A percentile compares a stretch with the other conserved stretches of the same genome.
These are phyloP conservation scores for Puccinia triticina DNA, from an alignment of 1,284 basidiomycete genomes.

Conservation along the genomic window DNA sequence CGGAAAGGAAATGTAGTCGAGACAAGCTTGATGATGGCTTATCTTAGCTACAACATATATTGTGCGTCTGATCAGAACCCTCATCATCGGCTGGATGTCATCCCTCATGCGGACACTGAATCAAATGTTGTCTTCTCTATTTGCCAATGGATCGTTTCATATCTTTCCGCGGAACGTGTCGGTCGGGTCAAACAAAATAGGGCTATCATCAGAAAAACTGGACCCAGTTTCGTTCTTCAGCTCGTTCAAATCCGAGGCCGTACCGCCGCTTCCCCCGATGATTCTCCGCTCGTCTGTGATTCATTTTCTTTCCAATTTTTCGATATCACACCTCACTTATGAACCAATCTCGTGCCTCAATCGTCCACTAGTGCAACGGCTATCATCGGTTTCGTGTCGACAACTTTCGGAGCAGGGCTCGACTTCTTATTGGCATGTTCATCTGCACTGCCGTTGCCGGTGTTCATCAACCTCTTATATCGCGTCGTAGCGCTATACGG, in stretches of 20 bases:
- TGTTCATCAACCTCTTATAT: conserved; percentile 80
- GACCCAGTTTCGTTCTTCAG: conserved; percentile 49
- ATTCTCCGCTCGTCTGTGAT: conserved; percentile 45
- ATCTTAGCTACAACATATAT: conserved; percentile 82
- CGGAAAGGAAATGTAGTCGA: conserved; percentile 90
- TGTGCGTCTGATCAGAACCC: conserved; percentile 1
- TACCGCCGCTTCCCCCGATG: conserved; percentile 43
- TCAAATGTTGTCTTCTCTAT: not conserved
- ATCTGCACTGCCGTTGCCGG: conserved; percentile 75
- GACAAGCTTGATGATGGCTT: conserved; percentile 79
- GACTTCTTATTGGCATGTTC: conserved; percentile 52
- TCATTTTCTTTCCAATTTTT: not conserved
- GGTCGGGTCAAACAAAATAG: not conserved
- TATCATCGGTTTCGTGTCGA: conserved; percentile 49
- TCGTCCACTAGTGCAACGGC: conserved; percentile 22
- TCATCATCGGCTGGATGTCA: not conserved
- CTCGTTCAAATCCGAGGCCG: conserved; percentile 45
- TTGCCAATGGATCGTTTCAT: not conserved
- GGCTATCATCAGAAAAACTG: conserved; percentile 47
- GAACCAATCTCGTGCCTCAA: not conserved
- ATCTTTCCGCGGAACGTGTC: not conserved
- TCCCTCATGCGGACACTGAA: not conserved
- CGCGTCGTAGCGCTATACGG: conserved; percentile 80
- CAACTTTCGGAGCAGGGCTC: conserved; percentile 49
- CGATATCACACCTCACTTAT: not conserved